Base-by-base conservation (phyloP, 768 basidiomycete genomes). In the Collybia nuda region DNA sequence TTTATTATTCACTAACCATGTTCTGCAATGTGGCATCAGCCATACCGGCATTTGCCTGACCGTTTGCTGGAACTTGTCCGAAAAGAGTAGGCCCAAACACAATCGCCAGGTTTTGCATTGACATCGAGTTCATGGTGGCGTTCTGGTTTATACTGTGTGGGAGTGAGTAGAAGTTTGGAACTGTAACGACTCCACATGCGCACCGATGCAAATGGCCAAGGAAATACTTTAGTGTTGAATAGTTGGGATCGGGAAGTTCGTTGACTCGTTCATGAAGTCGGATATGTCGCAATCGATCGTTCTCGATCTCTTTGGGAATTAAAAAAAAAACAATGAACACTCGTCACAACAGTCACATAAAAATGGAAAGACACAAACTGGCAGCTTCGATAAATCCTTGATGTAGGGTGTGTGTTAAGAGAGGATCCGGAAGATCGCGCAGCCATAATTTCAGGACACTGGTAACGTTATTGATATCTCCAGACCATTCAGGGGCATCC, bases 21-120 rank as follows among this genome's bases (percentile, higher is more conserved):
- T 89, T 91, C 70, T 91, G 90, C 58, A 75, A 76, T 26, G 81
- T 73, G 19, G 88, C 75, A 62, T 90, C 89, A 6, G 79, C 82
- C 76, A 90, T 88, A 47, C 78, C 78, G 44, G 74, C 75, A 23
- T 76, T 74, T 44, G 62, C 62, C 50, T 79, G 74, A 9, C 74
- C 79, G 50, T 76, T 78, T 19, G 73, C 70, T 3, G 84, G 79
- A 37, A 80, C 74, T 49, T 82, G 81, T n/a, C 93, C 87, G 60
- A 98, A 89, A 18, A 99, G 73, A 4, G 96, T 98, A n/a, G 95
- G 97, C 3, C 97, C 97, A 68, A 99, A 98, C 17, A 99, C 93
- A 60, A 98, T 97, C 5, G 93, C 86, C 22, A 99, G 72, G 68
- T 98, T 98, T 57, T 90, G 88, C 54, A 89, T 84, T 4, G 89